phyloP scores from a whole-genome alignment of 805 yeast genomes.

The Starmera dryadoides region DNA sequence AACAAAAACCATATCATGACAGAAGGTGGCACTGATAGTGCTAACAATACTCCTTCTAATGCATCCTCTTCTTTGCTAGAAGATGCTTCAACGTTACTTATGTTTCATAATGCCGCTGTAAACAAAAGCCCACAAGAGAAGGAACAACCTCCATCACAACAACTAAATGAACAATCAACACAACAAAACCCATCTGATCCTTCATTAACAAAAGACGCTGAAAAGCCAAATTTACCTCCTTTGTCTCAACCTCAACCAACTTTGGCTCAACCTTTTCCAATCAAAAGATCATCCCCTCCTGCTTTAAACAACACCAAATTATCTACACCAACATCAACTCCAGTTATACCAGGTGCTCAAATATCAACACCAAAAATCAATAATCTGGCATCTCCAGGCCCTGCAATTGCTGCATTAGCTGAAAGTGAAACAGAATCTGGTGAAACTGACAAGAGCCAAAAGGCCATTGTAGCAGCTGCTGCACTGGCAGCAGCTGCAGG shows the following conservation, averaged over 20 bases:
- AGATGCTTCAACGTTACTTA: constrained; percentile 54
- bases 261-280: neutral
- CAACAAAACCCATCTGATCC: neutral
- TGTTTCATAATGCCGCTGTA: constrained; percentile 51
- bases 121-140: constrained; percentile 15
- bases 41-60: neutral
- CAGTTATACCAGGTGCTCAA: constrained; percentile 7
- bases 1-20: neutral
- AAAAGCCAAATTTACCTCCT: neutral
- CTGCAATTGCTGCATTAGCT: constrained; percentile 34
- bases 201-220: neutral
- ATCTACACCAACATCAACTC: constrained; percentile 6
- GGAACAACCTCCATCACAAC: neutral
- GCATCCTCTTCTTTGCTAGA: constrained; percentile 30
- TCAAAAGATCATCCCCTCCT: neutral
- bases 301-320: neutral
- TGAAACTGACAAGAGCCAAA: constrained; percentile 17
- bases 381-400: constrained; percentile 35
- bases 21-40: neutral
- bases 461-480: constrained; percentile 74
- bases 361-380: constrained; percentile 8
- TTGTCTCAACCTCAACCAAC: neutral
- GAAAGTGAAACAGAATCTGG: constrained; percentile 15
- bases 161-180: neutral
- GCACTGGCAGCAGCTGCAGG: constrained; percentile 81